These are phyloP conservation scores for Apiospora pterosperma DNA, from an alignment of 2,329 filamentous ascomycete genomes.

Conservation along the genomic window DNA sequence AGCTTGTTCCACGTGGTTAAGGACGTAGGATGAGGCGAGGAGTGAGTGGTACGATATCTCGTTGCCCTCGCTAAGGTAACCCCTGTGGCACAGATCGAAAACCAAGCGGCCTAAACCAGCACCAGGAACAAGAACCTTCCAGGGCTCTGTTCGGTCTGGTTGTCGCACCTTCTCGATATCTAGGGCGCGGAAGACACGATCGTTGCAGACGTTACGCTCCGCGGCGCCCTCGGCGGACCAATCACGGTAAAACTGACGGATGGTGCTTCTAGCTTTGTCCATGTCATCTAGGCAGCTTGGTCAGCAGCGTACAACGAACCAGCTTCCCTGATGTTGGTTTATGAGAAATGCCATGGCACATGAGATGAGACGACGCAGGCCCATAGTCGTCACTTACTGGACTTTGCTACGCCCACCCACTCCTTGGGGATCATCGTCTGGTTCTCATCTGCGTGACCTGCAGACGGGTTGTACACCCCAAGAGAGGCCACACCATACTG, in stretches of 20 bases:
- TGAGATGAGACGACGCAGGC: background rate
- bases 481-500: constrained; percentile 67
- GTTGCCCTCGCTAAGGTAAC: constrained; percentile 80
- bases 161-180: constrained; percentile 38
- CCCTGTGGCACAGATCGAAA: constrained; percentile 74
- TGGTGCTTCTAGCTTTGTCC: constrained; percentile 87
- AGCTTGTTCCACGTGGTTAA: constrained; percentile 61
- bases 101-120: constrained; percentile 86
- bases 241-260: constrained; percentile 92
- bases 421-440: constrained; percentile 44
- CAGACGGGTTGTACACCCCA: constrained; percentile 36
- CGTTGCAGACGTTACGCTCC: constrained; percentile 77
- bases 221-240: constrained; percentile 76
- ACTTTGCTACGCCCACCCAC: constrained; percentile 69
- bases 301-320: background rate
- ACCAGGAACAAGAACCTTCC: constrained; percentile 80
- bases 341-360: background rate
- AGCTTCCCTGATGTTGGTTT: background rate
- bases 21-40: constrained; percentile 75
- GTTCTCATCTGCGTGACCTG: constrained; percentile 34
- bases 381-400: constrained; percentile 19
- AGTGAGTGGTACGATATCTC: constrained; percentile 97
- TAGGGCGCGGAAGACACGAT: constrained; percentile 67
- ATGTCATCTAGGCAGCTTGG: constrained; percentile 52
- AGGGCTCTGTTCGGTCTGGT: constrained; percentile 27